Base-by-base conservation (phyloP, 306 rosid genomes). In the Sindora glabra region DNA sequence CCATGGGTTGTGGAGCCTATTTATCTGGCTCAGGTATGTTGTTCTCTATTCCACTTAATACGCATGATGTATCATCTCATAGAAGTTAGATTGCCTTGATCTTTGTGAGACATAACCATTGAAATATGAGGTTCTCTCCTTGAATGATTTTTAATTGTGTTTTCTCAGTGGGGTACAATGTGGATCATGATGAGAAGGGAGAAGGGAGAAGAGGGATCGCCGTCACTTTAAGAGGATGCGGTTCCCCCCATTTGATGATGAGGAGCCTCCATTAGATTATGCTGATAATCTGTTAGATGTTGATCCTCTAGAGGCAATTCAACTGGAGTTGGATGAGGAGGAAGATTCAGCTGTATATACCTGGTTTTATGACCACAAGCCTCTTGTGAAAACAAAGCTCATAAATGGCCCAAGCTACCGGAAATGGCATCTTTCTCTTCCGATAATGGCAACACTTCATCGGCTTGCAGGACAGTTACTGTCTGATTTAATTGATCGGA, bases 181-280 rank as follows among this genome's bases (percentile, higher is more conserved):
- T 94, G 99, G 99, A 94, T 94, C 54, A 94, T 94, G 99, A 94
- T 94, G 99, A 77, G 99, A 79, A 94, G 99, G 74, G 99, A 77
- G 99, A 79, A 94, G 99, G 74, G 99, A 94, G 82, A 94, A 92
- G 81, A 89, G 99, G 78, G 99, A 94, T 52, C 95, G 97, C 27
- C 84, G 99, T 2, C 99, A 94, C 73, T 94, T 94, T 81, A 94
- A 94, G 81, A 80, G 99, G 63, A 94, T 94, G 99, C 81, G 99
- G 36, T 94, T 94, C 73, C 99, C 99, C n/a, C 99, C 99, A 23
- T 89, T 94, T 73, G 99, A 94, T 69, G 99, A 94, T 1, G 99
- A 94, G 70, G 99, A 94, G 61, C 99, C 99, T 71, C 99, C 99
- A 3, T 67, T 94, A 42, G 99, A 94, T 51, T 94, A 94, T 66